These are phyloP conservation scores for Trypanosoma caninum DNA, from an alignment of 208 protist genomes.

Conservation along the genomic window DNA sequence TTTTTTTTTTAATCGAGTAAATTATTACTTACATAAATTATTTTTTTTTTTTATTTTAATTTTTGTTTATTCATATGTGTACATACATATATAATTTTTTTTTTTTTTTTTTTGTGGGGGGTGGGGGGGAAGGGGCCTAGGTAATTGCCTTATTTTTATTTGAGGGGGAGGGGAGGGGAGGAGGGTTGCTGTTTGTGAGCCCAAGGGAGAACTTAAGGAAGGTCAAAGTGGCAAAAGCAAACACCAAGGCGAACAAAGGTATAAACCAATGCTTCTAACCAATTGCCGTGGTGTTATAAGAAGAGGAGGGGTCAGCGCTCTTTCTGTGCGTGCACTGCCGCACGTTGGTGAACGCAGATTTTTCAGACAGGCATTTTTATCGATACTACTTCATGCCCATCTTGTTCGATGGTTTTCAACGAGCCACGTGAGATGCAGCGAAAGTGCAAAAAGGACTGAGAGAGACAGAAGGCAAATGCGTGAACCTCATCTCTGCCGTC, in stretches of 20 bases:
- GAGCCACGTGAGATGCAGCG: not conserved
- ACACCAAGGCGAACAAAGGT: too few species aligned
- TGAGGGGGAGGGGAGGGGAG: too few species aligned
- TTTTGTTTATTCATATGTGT: not conserved
- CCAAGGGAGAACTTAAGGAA: too few species aligned
- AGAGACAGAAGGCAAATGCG: not conserved
- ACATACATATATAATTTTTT: not conserved
- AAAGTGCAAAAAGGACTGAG: not conserved
- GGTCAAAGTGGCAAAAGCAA: too few species aligned
- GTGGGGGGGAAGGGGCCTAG: too few species aligned
- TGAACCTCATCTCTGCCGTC: conserved; percentile 26
- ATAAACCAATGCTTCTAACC: too few species aligned
- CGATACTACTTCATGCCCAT: not conserved
- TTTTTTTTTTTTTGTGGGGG: not conserved
- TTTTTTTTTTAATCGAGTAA: conserved; percentile 4
- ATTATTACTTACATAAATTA: too few species aligned
- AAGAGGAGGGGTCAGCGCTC: too few species aligned
- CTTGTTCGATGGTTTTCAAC: not conserved
- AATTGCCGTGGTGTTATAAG: too few species aligned
- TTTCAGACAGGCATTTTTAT: not conserved
- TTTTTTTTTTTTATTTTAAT: too few species aligned
- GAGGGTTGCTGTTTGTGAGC: too few species aligned
- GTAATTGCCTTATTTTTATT: too few species aligned
- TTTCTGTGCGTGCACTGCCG: not conserved
- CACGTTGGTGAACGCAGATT: not conserved